These are phyloP conservation scores for Dalbergia cultrata DNA, from an alignment of 306 rosid species.

Conservation along the genomic window DNA sequence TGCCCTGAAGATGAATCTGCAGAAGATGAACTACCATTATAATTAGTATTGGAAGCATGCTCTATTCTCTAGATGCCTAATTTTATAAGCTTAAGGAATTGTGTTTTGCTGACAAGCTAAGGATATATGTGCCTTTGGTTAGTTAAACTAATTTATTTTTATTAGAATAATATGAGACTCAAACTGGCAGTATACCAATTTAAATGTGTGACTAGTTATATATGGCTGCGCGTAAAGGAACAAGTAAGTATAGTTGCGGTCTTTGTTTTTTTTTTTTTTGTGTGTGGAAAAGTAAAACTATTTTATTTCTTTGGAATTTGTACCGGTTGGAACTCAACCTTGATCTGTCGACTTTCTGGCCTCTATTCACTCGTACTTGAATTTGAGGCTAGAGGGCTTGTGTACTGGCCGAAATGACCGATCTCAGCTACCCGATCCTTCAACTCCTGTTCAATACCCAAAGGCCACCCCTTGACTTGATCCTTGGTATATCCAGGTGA, in stretches of 20 bases:
- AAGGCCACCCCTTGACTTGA: no score
- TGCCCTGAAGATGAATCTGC: constrained; percentile 7
- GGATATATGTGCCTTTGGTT: not conserved
- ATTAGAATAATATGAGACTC: no score
- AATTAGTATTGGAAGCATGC: not conserved
- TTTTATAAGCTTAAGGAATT: constrained; percentile 20
- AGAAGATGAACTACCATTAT: constrained; percentile 14
- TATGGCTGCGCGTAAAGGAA: not conserved
- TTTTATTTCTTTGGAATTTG: not conserved
- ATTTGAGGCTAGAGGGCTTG: no score
- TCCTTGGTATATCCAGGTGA: no score
- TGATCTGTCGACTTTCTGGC: no score
- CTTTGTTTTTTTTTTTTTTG: not conserved
- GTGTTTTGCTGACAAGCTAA: not conserved
- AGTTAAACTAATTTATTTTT: no score
- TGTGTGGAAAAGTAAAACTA: no score
- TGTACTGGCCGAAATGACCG: no score
- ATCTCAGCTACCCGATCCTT: no score
- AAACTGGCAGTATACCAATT: not conserved
- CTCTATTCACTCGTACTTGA: no score
- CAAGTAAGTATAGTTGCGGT: not conserved
- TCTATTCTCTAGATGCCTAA: not conserved
- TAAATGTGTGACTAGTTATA: not conserved
- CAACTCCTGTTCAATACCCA: no score
- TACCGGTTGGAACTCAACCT: no score